Base-by-base conservation (phyloP, 1,139 yeast species). In the Candida tropicalis region DNA sequence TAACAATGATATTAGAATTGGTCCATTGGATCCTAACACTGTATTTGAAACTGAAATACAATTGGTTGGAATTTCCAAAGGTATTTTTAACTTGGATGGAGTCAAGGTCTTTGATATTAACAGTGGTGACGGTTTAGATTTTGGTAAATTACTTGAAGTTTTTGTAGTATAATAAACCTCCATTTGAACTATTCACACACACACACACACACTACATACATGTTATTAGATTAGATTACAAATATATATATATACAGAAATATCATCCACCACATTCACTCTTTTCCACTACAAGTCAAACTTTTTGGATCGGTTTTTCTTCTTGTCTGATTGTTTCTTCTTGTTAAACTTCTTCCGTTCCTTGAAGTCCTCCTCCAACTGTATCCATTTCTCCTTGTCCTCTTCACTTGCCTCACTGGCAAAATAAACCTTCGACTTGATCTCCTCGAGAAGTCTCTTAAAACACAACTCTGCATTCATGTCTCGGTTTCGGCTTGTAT, bases 141-240 rank as follows among this genome's bases (percentile, higher is more conserved):
- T 87, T 57, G 91, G 90, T 1, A 77, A 79, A 48, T 64, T 86
- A 41, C 70, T 87, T 16, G 91, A 86, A 54, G 86, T 87, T 1
- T 77, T 84, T 48, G 90, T 86, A 12, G 68, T 68, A 16, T 45
- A 33, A 43, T 28, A 24, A n/a, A n/a, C n/a, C n/a, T n/a, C n/a
- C n/a, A n/a, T n/a, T n/a, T n/a, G n/a, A n/a, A n/a, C n/a, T n/a
- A n/a, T n/a, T n/a, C n/a, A n/a, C n/a, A n/a, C n/a, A n/a, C n/a
- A 28, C 9, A 24, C 2, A 24, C 27, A 24, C 31, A 5, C 28
- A 25, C 28, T 25, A 25, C n/a, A 10, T 25, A n/a, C 28, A 25
- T 9, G 28, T 5, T n/a, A 25, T 9, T 25, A 25, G 12, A 25
- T n/a, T n/a, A n/a, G n/a, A n/a, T n/a, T n/a, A n/a, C n/a, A n/a